Base-by-base conservation (phyloP, 1,284 basidiomycete species). In the Fomitopsis palustris region DNA sequence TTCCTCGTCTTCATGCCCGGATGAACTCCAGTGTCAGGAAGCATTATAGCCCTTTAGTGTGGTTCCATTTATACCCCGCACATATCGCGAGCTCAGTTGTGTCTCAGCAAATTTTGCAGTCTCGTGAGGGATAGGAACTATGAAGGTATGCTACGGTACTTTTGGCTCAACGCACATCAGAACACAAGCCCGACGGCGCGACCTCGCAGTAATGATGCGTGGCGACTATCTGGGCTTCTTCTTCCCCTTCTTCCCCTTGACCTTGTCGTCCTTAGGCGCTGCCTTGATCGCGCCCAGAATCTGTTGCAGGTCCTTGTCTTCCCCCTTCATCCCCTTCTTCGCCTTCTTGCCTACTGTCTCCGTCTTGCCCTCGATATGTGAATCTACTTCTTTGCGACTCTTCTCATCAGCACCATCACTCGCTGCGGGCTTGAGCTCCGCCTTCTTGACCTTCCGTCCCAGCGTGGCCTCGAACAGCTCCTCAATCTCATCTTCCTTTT, bases 401-500 rank as follows among this genome's bases (percentile, higher is more conserved):
- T 52, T 52, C 27, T 35, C 25, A 29, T 51, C 53, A 2, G 38
- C 43, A 39, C 19, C 29, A 6, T 41, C 54, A n/a, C 37, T 33
- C 17, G 41, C 52, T 16, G 45, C 62, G 19, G 64, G 61, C 10
- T 57, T 67, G 25, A 83, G 68, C 2, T 77, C 77, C 17, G 76
- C 81, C 63, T 78, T 84, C 74, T 83, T 87, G 42, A 78, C 71
- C 69, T 80, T 86, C 65, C 81, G 83, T 33, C 85, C 84, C 35
- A 86, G 69, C 9, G 78, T 77, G 38, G 75, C 69, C 55, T 81
- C 77, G 67, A 92, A 92, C n/a, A 92, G 74, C 4, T 74, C 80
- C 57, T 92, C 90, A 58, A 92, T 91, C 67, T 89, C 89, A 64
- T 91, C 85, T 45, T 74, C 78, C 12, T 71, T 66, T n/a, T 63